Base-by-base conservation (phyloP, 768 basidiomycete species). In the Tulasnella sp. region DNA sequence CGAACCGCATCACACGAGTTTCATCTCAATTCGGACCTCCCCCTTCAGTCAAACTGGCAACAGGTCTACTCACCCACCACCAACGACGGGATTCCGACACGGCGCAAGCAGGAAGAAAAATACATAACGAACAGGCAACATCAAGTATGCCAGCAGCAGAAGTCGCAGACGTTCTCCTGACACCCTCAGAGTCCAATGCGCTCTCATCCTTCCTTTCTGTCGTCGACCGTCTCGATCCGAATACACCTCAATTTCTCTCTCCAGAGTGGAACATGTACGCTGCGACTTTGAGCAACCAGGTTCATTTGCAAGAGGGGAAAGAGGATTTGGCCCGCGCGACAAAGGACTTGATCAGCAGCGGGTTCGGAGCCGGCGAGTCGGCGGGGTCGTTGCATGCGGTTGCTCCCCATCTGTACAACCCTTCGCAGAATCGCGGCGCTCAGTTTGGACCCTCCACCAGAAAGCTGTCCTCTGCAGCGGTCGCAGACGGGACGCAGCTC, bases 331-430 rank as follows among this genome's bases (percentile, higher is more conserved):
- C 91, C 75, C 92, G 91, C 84, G 93, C 93, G 0, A 94, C 93
- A 0, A 93, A 92, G 83, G 92, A 94, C 83, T 88, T 95, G 67
- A 93, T 95, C 90, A 86, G 91, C 5, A 86, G 93, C 37, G 91
- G 91, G 75, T 77, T 29, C 74, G 77, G 75, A 67, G 15, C 48
- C 16, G 29, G 70, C 79, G 48, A 37, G 39, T 55, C 51, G 71
- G 77, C 39, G 48, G 46, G 71, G 37, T 86, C 83, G 18, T 84
- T 82, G 9, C 90, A 85, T 86, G 82, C 81, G 37, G 81, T 82
- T 73, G 82, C 82, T 55, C 73, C 37, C 77, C 78, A 67, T 32
- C 77, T 39, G 80, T 80, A 75, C 79, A 81, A 80, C 78, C 79
- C 76, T 37, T 79, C 81, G 29, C 81, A 79, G 20, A 78, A 81